Percentiles rank a stretch among this genome's conserved stretches.
Evolutionary conservation across 2,329 filamentous ascomycete species (phyloP).

Genomic region (Colletotrichum abscissum): DNA sequence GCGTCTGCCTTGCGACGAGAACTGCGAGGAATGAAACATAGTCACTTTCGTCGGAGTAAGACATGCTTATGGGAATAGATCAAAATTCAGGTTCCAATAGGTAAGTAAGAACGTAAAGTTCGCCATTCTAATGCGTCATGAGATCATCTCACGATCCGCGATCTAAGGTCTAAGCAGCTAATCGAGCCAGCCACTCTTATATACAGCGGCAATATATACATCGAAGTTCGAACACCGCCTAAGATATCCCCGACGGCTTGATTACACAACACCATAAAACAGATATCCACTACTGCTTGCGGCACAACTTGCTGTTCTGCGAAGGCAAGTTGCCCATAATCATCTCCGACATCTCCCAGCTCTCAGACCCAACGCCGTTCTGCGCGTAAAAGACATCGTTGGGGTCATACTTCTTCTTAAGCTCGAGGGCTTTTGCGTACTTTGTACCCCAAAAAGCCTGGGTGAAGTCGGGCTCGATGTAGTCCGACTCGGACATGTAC

Average conservation of each 20-base stretch:
- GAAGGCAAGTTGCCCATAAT: slow-evolving; percentile 36
- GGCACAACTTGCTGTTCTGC: slow-evolving; percentile 40
- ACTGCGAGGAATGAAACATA: too few species aligned
- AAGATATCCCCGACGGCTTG: background rate
- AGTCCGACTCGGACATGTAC: slow-evolving; percentile 41
- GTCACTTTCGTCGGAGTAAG: background rate
- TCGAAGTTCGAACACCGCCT: background rate
- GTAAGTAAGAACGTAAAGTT: background rate
- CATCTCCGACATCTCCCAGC: slow-evolving; percentile 35
- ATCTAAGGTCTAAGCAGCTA: background rate
- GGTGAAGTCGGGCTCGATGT: slow-evolving; percentile 36
- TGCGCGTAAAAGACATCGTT: slow-evolving; percentile 36
- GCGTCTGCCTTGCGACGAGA: too few species aligned
- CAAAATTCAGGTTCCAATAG: background rate
- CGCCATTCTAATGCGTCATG: background rate
- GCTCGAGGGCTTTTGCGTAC: slow-evolving; percentile 29
- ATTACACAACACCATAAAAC: background rate
- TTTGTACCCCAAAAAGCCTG: slow-evolving; percentile 38
- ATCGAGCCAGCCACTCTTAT: background rate
- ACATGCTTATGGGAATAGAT: background rate
- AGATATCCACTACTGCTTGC: background rate
- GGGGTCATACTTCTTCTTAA: slow-evolving; percentile 37
- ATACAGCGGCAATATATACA: slow-evolving; percentile 29
- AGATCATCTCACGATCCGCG: slow-evolving; percentile 12
- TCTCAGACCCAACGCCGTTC: slow-evolving; percentile 35